phyloP scores from a whole-genome alignment of 768 basidiomycete genomes.

The Auriscalpium microsporum region DNA sequence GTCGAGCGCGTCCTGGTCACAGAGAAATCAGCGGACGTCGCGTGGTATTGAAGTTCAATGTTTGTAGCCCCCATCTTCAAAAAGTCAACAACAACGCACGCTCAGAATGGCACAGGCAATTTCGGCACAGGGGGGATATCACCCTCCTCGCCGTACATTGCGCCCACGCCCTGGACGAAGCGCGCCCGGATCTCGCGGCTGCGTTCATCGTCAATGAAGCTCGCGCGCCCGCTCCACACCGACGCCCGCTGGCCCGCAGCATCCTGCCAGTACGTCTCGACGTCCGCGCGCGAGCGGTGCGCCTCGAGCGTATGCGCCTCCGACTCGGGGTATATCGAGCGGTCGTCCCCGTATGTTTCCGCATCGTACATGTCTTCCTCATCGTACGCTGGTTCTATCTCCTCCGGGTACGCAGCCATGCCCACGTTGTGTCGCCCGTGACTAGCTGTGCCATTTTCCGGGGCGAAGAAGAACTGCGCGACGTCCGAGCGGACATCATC shows the following conservation, averaged over 20 bases:
- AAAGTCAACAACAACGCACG: background rate
- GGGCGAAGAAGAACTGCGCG: conserved; percentile 10
- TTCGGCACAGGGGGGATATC: conserved; percentile 7
- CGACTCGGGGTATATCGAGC: conserved; percentile 5
- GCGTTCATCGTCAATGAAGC: conserved; percentile 8
- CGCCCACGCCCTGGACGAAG: conserved; percentile 4
- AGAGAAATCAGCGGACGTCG: too few relatives aligned
- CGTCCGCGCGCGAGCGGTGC: background rate
- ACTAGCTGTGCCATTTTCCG: background rate
- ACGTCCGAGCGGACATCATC: conserved; percentile 10
- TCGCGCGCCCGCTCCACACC: conserved; percentile 1
- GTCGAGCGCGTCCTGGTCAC: too few relatives aligned
- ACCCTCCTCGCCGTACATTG: conserved; percentile 1
- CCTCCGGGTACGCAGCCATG: background rate
- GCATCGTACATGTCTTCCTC: background rate
- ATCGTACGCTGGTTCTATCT: background rate
- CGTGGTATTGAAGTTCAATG: too few relatives aligned
- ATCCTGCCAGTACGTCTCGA: conserved; percentile 4
- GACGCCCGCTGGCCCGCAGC: background rate
- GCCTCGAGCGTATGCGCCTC: background rate
- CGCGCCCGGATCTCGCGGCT: conserved; percentile 3
- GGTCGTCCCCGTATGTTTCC: conserved; percentile 5
- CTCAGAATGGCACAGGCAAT: background rate
- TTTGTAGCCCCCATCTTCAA: too few relatives aligned
- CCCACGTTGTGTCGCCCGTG: background rate